Conservation (phyloP, 805 yeast species). For the Wickerhamiella azymoides region DNA sequence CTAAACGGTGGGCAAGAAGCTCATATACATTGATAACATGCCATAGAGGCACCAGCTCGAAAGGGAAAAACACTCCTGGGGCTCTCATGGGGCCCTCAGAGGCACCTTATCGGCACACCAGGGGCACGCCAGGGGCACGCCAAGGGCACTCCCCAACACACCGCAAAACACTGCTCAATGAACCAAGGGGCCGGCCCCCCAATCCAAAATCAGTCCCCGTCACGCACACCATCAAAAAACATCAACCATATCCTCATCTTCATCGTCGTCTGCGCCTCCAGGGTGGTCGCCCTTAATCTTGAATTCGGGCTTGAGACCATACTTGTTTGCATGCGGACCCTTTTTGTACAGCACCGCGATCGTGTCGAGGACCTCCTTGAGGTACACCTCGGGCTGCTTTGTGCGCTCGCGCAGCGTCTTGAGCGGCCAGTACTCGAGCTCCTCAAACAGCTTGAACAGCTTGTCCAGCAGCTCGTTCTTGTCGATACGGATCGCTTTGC, state of each 20-base stretch:
- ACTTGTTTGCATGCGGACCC: slow-evolving; percentile 91
- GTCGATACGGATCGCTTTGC: slow-evolving; percentile 89
- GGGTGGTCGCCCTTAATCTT: slow-evolving; percentile 35
- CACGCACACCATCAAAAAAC: neutral
- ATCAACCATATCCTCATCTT: slow-evolving; percentile 6
- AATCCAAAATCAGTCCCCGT: no score
- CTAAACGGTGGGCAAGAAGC: no score
- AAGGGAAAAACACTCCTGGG: no score
- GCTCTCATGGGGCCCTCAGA: no score
- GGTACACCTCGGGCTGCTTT: slow-evolving; percentile 79
- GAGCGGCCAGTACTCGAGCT: slow-evolving; percentile 92
- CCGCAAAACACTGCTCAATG: no score
- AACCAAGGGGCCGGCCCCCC: no score
- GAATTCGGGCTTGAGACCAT: slow-evolving; percentile 80
- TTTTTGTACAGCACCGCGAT: slow-evolving; percentile 82
- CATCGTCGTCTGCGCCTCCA: neutral
- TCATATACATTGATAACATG: no score
- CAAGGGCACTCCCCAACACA: no score
- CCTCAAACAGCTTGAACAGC: slow-evolving; percentile 79
- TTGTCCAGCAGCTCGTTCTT: slow-evolving; percentile 80
- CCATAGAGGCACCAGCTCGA: no score
- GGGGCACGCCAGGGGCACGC: no score
- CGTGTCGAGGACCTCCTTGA: slow-evolving; percentile 79
- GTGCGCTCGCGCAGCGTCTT: slow-evolving; percentile 89
- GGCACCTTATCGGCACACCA: no score